These are phyloP conservation scores for Sporothrix curviconia DNA, from an alignment of 2,329 filamentous ascomycete genomes.

Conservation along the genomic window DNA sequence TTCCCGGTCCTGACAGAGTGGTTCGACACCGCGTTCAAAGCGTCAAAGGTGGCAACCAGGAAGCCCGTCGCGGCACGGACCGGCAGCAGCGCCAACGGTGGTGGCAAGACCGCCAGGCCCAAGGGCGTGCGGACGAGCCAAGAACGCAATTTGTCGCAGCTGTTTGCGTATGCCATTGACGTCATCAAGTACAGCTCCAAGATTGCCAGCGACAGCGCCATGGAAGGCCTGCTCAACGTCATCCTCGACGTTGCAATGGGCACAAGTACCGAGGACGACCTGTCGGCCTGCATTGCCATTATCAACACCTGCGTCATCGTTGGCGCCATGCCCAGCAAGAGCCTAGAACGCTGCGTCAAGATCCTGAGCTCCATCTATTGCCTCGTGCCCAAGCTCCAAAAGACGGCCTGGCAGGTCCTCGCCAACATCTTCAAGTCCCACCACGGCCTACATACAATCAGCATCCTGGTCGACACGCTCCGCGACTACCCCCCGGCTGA, in stretches of 20 bases:
- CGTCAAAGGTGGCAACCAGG: constrained; percentile 33
- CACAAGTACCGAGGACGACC: constrained; percentile 58
- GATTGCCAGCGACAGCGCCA: constrained; percentile 55
- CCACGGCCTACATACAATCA: constrained; percentile 62
- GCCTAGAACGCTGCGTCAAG: constrained; percentile 60
- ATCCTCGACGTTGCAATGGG: constrained; percentile 61
- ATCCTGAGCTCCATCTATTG: constrained; percentile 67
- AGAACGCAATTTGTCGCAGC: constrained; percentile 54
- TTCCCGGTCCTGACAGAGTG: constrained; percentile 56
- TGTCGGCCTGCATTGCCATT: constrained; percentile 60
- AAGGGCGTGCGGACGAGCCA: constrained; percentile 41
- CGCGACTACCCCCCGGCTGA: constrained; percentile 40
- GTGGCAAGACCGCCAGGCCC: constrained; percentile 34
- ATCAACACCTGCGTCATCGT: constrained; percentile 67
- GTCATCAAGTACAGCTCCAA: constrained; percentile 72
- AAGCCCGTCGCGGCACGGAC: not conserved
- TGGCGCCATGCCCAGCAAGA: constrained; percentile 57
- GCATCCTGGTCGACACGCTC: constrained; percentile 57
- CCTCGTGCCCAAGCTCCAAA: constrained; percentile 53
- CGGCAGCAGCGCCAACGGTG: too few relatives aligned
- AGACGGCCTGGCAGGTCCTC: constrained; percentile 63
- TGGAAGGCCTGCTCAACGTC: constrained; percentile 54
- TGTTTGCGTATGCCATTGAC: constrained; percentile 61
- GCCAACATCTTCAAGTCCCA: constrained; percentile 67
- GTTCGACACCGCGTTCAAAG: constrained; percentile 50